Percentiles rank a stretch among this genome's conserved stretches.
Evolutionary conservation across 2,329 filamentous ascomycete species (phyloP).

Genomic region (Aureobasidium sp.): DNA sequence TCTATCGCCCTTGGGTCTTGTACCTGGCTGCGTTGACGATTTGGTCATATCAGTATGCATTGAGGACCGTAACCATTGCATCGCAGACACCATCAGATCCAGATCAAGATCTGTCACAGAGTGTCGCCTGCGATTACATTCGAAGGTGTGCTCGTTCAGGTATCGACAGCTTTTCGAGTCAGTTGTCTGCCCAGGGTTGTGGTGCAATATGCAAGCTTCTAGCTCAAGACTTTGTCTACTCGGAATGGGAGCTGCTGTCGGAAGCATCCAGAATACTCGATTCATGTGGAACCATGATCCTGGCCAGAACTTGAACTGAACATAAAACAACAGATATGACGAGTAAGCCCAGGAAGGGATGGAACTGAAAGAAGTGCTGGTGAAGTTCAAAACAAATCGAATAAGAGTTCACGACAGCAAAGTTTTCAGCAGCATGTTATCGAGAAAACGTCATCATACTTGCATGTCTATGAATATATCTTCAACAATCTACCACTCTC

Average conservation of each 20-base stretch:
- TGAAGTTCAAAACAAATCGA: too few relatives aligned
- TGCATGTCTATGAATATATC: not conserved
- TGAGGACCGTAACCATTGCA: not conserved
- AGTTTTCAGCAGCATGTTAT: not conserved
- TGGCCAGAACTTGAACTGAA: not conserved
- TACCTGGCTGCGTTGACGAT: conserved; percentile 86
- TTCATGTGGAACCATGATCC: conserved; percentile 52
- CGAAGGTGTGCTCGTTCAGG: not conserved
- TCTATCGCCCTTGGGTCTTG: conserved; percentile 87
- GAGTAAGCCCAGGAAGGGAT: too few relatives aligned
- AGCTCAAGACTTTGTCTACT: conserved; percentile 69
- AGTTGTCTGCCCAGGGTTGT: conserved; percentile 50
- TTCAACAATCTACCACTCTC: conserved; percentile 55
- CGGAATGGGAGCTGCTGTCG: conserved; percentile 80
- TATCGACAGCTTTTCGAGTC: not conserved
- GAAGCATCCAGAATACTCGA: conserved; percentile 73
- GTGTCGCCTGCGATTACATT: not conserved
- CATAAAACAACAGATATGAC: too few relatives aligned
- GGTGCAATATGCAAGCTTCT: conserved; percentile 72
- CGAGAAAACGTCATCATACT: not conserved
- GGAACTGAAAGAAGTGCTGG: too few relatives aligned
- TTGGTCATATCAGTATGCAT: conserved; percentile 83
- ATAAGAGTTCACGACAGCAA: not conserved
- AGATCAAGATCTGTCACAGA: not conserved
- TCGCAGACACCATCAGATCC: not conserved